Evolutionary conservation across 345 rosid genomes (phyloP), one percentile per base, ranked within the genome.

Genomic region (Citropsis articulata): DNA sequence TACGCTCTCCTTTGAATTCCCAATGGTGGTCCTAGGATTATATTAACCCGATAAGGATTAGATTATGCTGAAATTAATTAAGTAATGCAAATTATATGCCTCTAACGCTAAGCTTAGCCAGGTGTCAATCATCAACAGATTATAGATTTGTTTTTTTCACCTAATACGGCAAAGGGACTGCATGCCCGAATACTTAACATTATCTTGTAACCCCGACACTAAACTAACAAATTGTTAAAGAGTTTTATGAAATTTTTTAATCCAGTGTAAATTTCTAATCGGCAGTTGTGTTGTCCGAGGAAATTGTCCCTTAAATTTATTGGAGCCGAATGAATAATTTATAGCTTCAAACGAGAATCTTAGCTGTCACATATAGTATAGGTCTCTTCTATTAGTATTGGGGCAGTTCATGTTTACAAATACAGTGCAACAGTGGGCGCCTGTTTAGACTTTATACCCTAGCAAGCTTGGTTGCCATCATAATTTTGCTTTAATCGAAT

Each of bases 81-180:
- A 38, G 22, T 28, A 36, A 7, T 71, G n/a, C 18, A 48, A 69
- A 24, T 35, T 4, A 53, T 1, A 4, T 71, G 21, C 63, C 56
- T 67, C 14, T 38, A 13, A 70, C 25, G 21, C 4, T 13, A 31
- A 68, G 57, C 53, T 33, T 50, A 50, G 82, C 83, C 85, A 82
- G 36, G 74, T 68, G 87, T 85, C 87, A 75, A 85, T 82, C 77
- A 82, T 71, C 82, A 30, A 78, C 30, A 67, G 36, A 80, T 76
- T 62, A 81, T 79, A 33, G 56, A 35, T 61, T 70, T 21, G 57
- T 42, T 42, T 42, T 40, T 42, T 42, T 42, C 14, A 72, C 73
- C 75, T n/a, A 59, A 72, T 71, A 45, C 40, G 31, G 50, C 50
- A 77, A 24, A 70, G 30, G 31, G 28, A 69, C 27, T 64, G 24